phyloP scores from a whole-genome alignment of 257 asterid genomes.

The Mentha longifolia region DNA sequence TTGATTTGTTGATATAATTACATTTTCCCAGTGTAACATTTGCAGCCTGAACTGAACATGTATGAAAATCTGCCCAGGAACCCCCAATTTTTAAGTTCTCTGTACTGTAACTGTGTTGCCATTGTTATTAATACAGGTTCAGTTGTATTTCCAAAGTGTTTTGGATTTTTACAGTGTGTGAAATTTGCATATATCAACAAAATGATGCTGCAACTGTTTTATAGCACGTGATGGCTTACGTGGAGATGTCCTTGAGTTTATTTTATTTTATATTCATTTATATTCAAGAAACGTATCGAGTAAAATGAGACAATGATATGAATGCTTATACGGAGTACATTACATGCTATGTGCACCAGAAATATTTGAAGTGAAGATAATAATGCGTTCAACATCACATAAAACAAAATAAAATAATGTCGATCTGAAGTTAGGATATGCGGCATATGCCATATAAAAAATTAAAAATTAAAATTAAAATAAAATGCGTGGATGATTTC shows the following conservation, averaged over 20 bases:
- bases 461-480: neutral
- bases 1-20: neutral
- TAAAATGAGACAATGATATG: no score
- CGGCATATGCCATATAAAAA: neutral
- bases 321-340: no score
- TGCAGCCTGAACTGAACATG: neutral
- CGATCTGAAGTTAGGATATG: no score
- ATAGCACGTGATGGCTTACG: neutral
- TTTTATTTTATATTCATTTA: no score
- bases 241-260: neutral
- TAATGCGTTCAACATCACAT: no score
- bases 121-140: neutral
- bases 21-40: neutral
- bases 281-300: no score
- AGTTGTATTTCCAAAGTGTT: neutral
- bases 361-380: no score
- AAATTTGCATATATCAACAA: neutral
- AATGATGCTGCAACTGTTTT: neutral
- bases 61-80: neutral
- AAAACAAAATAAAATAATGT: no score
- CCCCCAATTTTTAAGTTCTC: neutral
- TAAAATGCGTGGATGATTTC: constrained; percentile 1
- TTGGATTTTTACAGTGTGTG: constrained; percentile 20
- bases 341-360: no score
- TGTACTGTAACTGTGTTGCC: neutral